A percentile compares a stretch with the other conserved stretches of the same genome.
Evolutionary conservation across 2,329 filamentous ascomycete genomes (phyloP).

Genomic region (Simplicillium aogashimaense): DNA sequence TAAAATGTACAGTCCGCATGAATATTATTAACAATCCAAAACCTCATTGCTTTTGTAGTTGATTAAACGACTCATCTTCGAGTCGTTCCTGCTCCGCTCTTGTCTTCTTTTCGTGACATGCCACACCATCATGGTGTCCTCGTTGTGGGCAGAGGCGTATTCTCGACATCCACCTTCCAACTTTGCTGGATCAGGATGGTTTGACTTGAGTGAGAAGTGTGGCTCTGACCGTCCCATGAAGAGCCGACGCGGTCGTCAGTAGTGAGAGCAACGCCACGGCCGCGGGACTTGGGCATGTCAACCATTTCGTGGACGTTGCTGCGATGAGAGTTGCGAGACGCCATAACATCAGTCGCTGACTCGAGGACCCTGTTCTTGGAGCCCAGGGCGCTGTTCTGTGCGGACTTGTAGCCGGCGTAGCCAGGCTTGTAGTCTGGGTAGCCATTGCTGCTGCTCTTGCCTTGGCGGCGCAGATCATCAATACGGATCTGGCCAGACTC

Average conservation of each 20-base stretch:
- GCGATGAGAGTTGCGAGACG: slow-evolving; percentile 1
- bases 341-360: too few relatives aligned
- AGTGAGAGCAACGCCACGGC: background rate
- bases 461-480: slow-evolving; percentile 6
- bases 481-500: slow-evolving; percentile 6
- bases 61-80: too few relatives aligned
- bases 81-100: too few relatives aligned
- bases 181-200: slow-evolving; percentile 6
- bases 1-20: too few relatives aligned
- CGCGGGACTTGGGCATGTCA: slow-evolving; percentile 2
- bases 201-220: slow-evolving; percentile 5
- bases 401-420: slow-evolving; percentile 11
- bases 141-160: background rate
- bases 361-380: background rate
- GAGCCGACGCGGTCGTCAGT: background rate
- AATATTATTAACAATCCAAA: too few relatives aligned
- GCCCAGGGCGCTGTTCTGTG: slow-evolving; percentile 7
- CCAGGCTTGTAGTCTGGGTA: slow-evolving; percentile 7
- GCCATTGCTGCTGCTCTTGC: slow-evolving; percentile 6
- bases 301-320: slow-evolving; percentile 6
- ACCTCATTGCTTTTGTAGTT: too few relatives aligned
- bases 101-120: too few relatives aligned
- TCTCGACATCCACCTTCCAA: slow-evolving; percentile 6
- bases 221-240: slow-evolving; percentile 6
- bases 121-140: too few relatives aligned